Evolutionary conservation across 331 rosid species (phyloP).

Genomic region (Stylosanthes scabra): DNA sequence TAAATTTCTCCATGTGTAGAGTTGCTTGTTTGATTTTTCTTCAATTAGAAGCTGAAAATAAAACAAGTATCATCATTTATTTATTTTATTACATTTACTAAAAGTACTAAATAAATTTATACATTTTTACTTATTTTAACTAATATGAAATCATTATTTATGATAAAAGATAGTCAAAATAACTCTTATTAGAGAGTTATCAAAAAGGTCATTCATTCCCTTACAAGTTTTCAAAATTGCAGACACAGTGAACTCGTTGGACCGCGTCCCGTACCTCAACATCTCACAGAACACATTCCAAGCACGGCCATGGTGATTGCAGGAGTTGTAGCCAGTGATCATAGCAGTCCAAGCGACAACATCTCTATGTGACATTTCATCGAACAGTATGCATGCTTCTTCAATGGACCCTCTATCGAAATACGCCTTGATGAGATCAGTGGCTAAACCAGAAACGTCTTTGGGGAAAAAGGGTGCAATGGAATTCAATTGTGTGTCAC

Average conservation of each 20-base stretch:
- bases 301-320: slow-evolving; percentile 49
- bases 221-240: slow-evolving; percentile 74
- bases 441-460: slow-evolving; percentile 48
- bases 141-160: no score
- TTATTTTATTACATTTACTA: no score
- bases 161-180: no score
- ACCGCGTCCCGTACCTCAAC: slow-evolving; percentile 50
- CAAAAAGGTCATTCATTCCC: slow-evolving; percentile 62
- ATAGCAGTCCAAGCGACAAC: slow-evolving; percentile 76
- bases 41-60: no score
- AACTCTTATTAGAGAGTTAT: no score
- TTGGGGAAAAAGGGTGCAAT: slow-evolving; percentile 46
- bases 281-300: slow-evolving; percentile 67
- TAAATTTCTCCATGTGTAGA: no score
- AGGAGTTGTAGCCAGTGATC: slow-evolving; percentile 70
- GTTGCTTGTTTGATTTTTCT: no score
- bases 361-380: slow-evolving; percentile 73
- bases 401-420: slow-evolving; percentile 47
- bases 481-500: slow-evolving; percentile 19
- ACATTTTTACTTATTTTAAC: no score
- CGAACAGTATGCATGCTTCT: slow-evolving; percentile 73
- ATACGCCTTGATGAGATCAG: slow-evolving; percentile 58
- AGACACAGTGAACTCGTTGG: slow-evolving; percentile 75
- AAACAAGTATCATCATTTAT: no score
- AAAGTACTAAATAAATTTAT: no score